Evolutionary conservation across 106 monocot genomes (phyloP).

Genomic region (Dendrobium officinale): DNA sequence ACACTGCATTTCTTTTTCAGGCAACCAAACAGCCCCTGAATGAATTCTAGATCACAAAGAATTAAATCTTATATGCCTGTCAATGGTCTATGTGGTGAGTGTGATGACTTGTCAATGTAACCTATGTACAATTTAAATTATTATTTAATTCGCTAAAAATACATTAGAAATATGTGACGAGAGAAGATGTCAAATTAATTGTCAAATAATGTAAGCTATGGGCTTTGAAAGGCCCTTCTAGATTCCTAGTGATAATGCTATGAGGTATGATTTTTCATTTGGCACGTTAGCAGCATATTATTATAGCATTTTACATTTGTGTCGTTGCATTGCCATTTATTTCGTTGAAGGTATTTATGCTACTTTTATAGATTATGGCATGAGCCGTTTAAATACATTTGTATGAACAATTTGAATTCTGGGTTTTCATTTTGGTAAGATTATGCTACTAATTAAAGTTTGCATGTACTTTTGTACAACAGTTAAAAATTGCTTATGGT

Average conservation of each 20-base stretch:
- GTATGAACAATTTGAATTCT: background rate
- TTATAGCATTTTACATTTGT: background rate
- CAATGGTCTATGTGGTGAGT: background rate
- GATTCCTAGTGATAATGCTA: background rate
- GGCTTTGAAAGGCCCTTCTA: background rate
- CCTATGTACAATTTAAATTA: background rate
- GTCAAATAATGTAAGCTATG: background rate
- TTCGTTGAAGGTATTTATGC: background rate
- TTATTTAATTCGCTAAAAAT: background rate
- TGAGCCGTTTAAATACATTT: background rate
- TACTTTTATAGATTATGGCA: background rate
- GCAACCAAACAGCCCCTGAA: background rate
- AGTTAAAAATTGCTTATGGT: background rate
- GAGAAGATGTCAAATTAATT: background rate
- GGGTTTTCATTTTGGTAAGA: background rate
- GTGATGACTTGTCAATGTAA: too few species aligned
- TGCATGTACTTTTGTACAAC: background rate
- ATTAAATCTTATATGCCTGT: background rate
- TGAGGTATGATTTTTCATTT: background rate
- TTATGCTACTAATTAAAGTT: conserved; percentile 1
- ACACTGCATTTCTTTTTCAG: conserved; percentile 2
- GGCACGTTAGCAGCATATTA: background rate
- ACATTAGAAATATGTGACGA: background rate
- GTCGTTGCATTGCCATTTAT: background rate
- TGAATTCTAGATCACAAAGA: too few species aligned